Base-by-base conservation (phyloP, 345 rosid genomes). In the Lepidium sativum region DNA sequence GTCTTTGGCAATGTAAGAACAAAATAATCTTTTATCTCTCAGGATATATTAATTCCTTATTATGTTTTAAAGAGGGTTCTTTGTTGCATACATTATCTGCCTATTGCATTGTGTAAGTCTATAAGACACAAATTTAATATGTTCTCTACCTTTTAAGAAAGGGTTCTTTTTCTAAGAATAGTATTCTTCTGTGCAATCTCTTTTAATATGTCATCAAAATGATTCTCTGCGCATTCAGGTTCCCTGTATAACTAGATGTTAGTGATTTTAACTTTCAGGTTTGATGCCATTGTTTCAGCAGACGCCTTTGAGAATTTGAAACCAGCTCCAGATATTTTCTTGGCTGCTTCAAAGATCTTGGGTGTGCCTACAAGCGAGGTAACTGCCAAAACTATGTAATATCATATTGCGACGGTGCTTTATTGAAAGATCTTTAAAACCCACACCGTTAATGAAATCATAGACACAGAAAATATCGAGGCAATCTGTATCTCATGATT, bases 291-390 rank as follows among this genome's bases (percentile, higher is more conserved):
- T 67, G 97, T 94, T 70, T 90, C 99, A 71, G 96, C 99, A 54
- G 97, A 94, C 73, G 92, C 92, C 54, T 94, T 94, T 82, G 97
- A 94, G 80, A 89, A 89, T 79, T 69, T 94, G 77, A 94, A 92
- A 77, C 99, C 97, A 67, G 86, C 96, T 78, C 97, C 99, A 16
- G 97, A 92, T 83, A 89, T 87, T 71, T 94, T 94, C 84, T 80
- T 94, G 76, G 72, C 97, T 65, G 99, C 99, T 70, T 83, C 97
- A 73, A 87, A 75, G 77, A 84, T 87, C 73, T 83, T 92, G 72
- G 70, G 79, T 69, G 97, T 87, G 69, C 86, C 97, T 0, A 63
- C 84, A 9, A 79, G 73, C 20, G 94, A 92, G 98, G 98, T 89
- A 75, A 63, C 59, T 25, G 39, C 35, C 16, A 11, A 54, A 44